A percentile compares a stretch with the other conserved stretches of the same genome.
Evolutionary conservation across 352 stramenopile species (phyloP).

Genomic region (Pythium plurisporium): DNA sequence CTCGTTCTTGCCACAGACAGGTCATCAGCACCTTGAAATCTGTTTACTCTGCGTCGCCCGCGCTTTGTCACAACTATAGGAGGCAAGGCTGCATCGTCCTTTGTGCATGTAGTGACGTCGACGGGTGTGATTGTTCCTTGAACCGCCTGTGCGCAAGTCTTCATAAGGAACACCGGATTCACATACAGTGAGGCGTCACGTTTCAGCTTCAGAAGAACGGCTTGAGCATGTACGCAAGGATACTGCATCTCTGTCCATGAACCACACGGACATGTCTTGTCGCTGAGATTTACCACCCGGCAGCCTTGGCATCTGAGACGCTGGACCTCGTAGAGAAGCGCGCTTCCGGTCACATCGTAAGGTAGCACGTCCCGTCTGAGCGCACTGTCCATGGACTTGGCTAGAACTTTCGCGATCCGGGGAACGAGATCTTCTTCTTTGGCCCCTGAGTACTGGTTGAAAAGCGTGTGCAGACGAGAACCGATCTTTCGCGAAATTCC

Average conservation of each 20-base stretch:
- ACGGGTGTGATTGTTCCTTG: not conserved
- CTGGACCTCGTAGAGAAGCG: not conserved
- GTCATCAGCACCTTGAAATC: not conserved
- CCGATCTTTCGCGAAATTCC: not conserved
- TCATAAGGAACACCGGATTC: not conserved
- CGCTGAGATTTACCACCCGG: not conserved
- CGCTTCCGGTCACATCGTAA: not conserved
- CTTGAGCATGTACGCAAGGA: not conserved
- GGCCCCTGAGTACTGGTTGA: not conserved
- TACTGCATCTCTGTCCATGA: not conserved
- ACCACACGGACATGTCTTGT: not conserved
- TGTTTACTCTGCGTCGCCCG: not conserved
- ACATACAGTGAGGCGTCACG: not conserved
- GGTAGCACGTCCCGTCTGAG: not conserved
- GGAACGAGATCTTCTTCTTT: not conserved
- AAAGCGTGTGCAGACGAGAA: not conserved
- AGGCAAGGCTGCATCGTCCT: not conserved
- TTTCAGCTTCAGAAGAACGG: not conserved
- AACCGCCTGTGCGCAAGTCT: not conserved
- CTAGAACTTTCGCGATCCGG: not conserved
- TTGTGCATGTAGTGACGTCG: not conserved
- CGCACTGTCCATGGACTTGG: not conserved
- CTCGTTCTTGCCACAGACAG: not conserved
- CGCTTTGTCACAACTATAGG: not conserved
- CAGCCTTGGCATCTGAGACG: not conserved